phyloP scores from a whole-genome alignment of 257 asterid species.

The Solanum sejunctum region DNA sequence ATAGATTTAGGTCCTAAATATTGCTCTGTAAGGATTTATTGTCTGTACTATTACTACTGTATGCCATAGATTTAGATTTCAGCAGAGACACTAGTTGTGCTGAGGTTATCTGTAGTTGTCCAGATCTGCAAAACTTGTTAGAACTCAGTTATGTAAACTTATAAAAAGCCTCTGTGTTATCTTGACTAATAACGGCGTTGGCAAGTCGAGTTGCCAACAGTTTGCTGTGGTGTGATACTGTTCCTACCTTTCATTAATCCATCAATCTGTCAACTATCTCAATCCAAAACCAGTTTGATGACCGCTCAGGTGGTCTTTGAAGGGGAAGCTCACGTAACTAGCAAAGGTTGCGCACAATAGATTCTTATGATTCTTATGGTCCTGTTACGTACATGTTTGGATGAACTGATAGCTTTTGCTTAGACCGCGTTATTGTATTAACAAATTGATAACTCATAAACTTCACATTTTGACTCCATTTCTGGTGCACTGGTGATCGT shows the following conservation, averaged over 20 bases:
- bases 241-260: not conserved
- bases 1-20: slow-evolving; percentile 8
- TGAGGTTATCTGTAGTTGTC: slow-evolving; percentile 5
- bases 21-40: slow-evolving; percentile 6
- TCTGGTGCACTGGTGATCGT: not conserved
- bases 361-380: not conserved
- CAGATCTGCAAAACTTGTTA: slow-evolving; percentile 7
- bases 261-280: not conserved
- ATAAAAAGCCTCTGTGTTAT: not conserved
- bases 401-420: not conserved
- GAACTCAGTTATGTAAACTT: not conserved
- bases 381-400: not conserved
- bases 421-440: not conserved
- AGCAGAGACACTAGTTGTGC: not conserved
- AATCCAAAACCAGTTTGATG: not conserved
- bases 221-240: not conserved
- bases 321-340: not conserved
- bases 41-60: not conserved
- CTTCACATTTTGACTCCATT: not conserved
- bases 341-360: not conserved
- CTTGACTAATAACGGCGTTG: not conserved
- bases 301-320: not conserved
- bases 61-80: slow-evolving; percentile 9
- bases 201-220: not conserved
- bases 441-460: not conserved